phyloP scores from a whole-genome alignment of 352 stramenopile species.

The Phytophthora boehmeriae region DNA sequence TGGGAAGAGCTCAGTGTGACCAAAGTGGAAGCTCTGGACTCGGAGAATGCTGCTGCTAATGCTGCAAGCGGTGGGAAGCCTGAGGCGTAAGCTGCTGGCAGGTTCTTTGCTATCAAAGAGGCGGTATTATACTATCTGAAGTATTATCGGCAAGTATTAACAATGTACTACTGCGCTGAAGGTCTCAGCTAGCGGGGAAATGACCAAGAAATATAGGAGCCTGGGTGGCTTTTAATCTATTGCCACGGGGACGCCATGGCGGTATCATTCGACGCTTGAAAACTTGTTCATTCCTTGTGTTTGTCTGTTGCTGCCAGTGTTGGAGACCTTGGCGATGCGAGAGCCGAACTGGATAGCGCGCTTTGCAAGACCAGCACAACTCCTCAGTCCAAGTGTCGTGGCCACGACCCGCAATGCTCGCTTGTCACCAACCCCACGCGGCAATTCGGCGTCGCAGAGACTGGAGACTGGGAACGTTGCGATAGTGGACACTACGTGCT shows the following conservation, averaged over 20 bases:
- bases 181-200: neutral
- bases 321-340: slow-evolving; percentile 91
- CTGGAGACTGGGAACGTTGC: slow-evolving; percentile 60
- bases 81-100: slow-evolving; percentile 13
- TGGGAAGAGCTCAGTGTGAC: slow-evolving; percentile 82
- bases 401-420: slow-evolving; percentile 87
- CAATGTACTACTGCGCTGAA: neutral
- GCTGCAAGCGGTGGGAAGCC: slow-evolving; percentile 16
- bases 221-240: neutral
- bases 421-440: slow-evolving; percentile 91
- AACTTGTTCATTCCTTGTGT: slow-evolving; percentile 52
- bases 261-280: slow-evolving; percentile 7
- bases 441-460: slow-evolving; percentile 82
- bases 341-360: slow-evolving; percentile 95
- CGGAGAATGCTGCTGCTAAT: slow-evolving; percentile 20
- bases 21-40: slow-evolving; percentile 56
- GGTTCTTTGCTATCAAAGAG: neutral
- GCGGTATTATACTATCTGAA: neutral
- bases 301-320: slow-evolving; percentile 61
- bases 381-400: slow-evolving; percentile 62
- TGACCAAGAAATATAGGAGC: neutral
- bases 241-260: neutral
- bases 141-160: no score
- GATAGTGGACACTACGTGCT: slow-evolving; percentile 88
- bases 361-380: slow-evolving; percentile 85